Base-by-base conservation (phyloP, 2,329 filamentous ascomycete genomes). In the Pseudodiploospora longispora region DNA sequence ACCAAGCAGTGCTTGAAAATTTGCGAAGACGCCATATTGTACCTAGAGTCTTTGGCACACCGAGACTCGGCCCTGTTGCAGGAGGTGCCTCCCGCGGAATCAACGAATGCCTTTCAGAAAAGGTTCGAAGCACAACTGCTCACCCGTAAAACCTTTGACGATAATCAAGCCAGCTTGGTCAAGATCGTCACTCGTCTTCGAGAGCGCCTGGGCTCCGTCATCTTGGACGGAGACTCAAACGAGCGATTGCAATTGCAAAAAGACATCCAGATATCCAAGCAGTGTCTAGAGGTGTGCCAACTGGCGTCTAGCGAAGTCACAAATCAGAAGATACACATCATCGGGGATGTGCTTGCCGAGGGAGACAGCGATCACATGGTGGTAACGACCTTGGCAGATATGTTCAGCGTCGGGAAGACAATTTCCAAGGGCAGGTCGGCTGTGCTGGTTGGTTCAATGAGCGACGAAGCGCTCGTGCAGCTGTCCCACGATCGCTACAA, bases 211-310 rank as follows among this genome's bases (percentile, higher is more conserved):
- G 50, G 55, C 12, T 47, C 48, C 30, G 38, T 62, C 36, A 30
- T 54, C 12, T 33, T 50, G 27, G 52, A 55, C 42, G 50, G 50
- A 28, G 50, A 49, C n/a, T 44, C 51, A 42, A 44, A 43, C 6
- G 56, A 63, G 50, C 56, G 52, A 50, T 40, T 51, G 32, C 54
- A 53, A 19, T 52, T 68, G 47, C 52, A 62, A 46, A 50, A 61
- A 52, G 63, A 67, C 34, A 56, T 66, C 36, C 38, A 60, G 38
- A 54, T 54, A 30, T 61, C 55, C 12, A 65, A 58, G 43, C 55
- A 67, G 45, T 67, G 59, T 46, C 47, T 67, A 38, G 64, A 67
- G 42, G 51, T 68, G 27, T 67, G 62, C 55, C 63, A 65, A 52
- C 33, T 58, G 46, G 62, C 59, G 28, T 19, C 19, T 19, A 52